Conservation (phyloP, 2,329 filamentous ascomycete genomes). For the Ophiostoma ulmi region DNA sequence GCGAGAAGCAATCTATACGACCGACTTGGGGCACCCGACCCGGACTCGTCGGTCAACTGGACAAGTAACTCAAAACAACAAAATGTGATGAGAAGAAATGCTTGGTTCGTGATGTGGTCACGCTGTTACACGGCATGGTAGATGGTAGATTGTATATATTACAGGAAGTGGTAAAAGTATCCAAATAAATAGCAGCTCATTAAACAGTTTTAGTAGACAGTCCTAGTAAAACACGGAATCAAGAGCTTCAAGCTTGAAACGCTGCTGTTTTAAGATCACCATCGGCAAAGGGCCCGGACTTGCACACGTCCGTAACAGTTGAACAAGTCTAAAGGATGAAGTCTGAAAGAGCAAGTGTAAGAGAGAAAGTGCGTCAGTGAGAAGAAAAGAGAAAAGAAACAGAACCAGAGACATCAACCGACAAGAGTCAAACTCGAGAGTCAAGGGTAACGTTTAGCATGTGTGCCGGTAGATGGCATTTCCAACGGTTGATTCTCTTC, state of each 20-base stretch:
- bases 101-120: conserved; percentile 13
- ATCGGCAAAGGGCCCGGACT: background rate
- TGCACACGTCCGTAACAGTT: conserved; percentile 7
- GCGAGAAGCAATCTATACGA: background rate
- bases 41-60: conserved; percentile 3
- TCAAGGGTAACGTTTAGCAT: conserved; percentile 8
- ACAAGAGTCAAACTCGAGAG: background rate
- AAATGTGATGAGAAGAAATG: conserved; percentile 2
- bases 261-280: background rate
- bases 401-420: background rate
- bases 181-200: background rate
- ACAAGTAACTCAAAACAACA: background rate
- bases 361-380: background rate
- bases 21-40: background rate
- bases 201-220: background rate
- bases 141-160: background rate
- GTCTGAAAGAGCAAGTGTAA: background rate
- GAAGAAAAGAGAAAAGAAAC: background rate
- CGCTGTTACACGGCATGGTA: conserved; percentile 7
- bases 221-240: background rate
- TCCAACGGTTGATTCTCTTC: conserved; percentile 3
- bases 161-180: background rate
- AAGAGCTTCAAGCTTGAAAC: background rate
- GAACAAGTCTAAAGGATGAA: background rate
- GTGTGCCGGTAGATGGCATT: conserved; percentile 5